Evolutionary conservation across 1,284 basidiomycete genomes (phyloP).

Genomic region (Retiboletus flavoniger): DNA sequence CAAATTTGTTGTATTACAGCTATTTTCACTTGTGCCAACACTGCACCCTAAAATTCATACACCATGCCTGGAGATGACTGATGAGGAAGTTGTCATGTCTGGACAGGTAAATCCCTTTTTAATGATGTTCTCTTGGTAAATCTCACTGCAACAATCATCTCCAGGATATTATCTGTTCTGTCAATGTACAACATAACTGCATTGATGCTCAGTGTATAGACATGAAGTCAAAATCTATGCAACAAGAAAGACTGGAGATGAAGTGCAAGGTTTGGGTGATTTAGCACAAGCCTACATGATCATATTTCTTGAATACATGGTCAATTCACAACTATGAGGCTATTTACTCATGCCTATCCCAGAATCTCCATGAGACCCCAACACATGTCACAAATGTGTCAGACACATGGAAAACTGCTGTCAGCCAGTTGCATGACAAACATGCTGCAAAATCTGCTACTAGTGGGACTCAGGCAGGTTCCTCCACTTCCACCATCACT

Average conservation of each 20-base stretch:
- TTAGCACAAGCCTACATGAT: not conserved
- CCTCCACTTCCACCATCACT: not conserved
- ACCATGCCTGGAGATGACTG: not conserved
- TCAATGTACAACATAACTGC: not conserved
- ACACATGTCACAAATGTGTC: not conserved
- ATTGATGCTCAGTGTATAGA: not conserved
- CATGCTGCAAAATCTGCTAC: not conserved
- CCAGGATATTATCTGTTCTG: not conserved
- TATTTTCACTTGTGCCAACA: not conserved
- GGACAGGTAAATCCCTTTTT: not conserved
- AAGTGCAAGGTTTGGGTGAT: not conserved
- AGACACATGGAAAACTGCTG: not conserved
- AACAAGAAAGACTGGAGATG: not conserved
- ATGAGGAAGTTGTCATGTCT: not conserved
- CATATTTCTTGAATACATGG: not conserved
- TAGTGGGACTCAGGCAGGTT: not conserved
- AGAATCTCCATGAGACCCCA: not conserved
- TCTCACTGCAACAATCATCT: not conserved
- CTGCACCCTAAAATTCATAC: not conserved
- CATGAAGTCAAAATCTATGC: not conserved
- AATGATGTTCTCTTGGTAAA: not conserved
- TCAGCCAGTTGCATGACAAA: not conserved
- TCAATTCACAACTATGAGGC: not conserved
- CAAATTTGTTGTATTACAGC: not conserved
- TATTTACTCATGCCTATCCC: not conserved